Percentiles rank a stretch among this genome's conserved stretches.
Evolutionary conservation across 2,329 filamentous ascomycete genomes (phyloP).

Genomic region (Amesomyces nigricolor): DNA sequence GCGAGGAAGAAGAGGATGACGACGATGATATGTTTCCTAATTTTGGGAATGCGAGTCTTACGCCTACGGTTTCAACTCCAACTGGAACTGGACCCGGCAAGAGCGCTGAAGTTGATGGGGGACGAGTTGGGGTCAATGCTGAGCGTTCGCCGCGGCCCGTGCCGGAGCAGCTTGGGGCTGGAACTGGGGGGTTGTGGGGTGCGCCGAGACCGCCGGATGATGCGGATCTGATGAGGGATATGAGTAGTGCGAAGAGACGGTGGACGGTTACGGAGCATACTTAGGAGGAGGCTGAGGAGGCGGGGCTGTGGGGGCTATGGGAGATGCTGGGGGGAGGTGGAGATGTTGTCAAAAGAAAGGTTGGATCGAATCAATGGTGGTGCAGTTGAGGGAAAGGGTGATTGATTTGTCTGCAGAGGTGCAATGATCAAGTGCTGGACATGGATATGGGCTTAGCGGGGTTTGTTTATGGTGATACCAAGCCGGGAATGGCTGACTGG

Average conservation of each 20-base stretch:
- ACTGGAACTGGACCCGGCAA: too few species aligned
- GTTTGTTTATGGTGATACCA: background rate
- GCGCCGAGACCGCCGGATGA: constrained; percentile 40
- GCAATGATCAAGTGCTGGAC: too few species aligned
- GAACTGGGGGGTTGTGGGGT: constrained; percentile 41
- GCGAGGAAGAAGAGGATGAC: constrained; percentile 45
- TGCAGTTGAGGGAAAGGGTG: too few species aligned
- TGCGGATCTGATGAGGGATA: constrained; percentile 42
- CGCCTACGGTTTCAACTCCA: background rate
- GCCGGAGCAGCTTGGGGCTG: constrained; percentile 35
- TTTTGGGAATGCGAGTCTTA: constrained; percentile 35
- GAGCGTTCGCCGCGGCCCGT: constrained; percentile 25
- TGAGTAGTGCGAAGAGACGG: constrained; percentile 44
- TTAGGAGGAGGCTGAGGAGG: constrained; percentile 4
- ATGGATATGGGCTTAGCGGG: background rate
- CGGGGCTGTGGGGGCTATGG: too few species aligned
- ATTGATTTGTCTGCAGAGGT: too few species aligned
- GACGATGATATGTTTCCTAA: constrained; percentile 47
- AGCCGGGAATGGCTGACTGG: background rate
- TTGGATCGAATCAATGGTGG: too few species aligned
- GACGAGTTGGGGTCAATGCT: background rate
- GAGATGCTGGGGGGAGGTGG: too few species aligned
- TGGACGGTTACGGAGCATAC: constrained; percentile 51
- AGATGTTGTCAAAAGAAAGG: too few species aligned
- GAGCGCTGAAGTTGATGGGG: too few species aligned